Evolutionary conservation across 2,329 filamentous ascomycete genomes (phyloP), one percentile per base, ranked within the genome.

Genomic region (Sporothrix globosa): DNA sequence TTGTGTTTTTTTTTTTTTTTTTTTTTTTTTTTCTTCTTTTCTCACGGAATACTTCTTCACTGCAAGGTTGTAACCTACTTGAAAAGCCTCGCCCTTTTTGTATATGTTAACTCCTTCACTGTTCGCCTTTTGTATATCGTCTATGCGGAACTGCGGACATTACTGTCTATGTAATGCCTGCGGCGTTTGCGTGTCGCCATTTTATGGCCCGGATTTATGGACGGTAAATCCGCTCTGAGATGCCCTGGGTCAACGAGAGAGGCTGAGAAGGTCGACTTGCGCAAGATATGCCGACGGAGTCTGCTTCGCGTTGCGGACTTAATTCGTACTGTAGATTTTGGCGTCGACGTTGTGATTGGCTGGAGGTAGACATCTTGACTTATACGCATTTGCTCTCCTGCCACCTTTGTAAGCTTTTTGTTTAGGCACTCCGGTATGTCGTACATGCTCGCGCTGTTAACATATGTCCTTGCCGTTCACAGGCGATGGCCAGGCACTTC

Each of bases 221-320:
- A 24, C 11, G 11, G 19, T 44, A 60, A 41, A 60, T 24, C 56
- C 56, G 56, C 34, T 30, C 30, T 39, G 4, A 4, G 34, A 34
- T 34, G 34, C 34, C 7, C 34, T 6, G 1, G 34, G 34, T 6
- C 34, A 9, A 34, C 6, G 34, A 34, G 34, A 34, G 34, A 7
- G 6, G 34, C 34, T 9, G 34, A 34, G 6, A 34, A 34, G 9
- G 19, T 13, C 34, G n/a, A 60, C 34, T n/a, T 41, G 34, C 34
- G 21, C 41, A 30, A 60, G 6, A 19, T 21, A 60, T 44, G 27
- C 56, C 34, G 56, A 41, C 56, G 56, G 56, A 44, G 56, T 24
- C 19, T 21, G 10, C n/a, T 52, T 53, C 50, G 50, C 50, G 50
- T 4, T 60, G n/a, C 56, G 56, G 56, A 44, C 34, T 60, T 58